Evolutionary conservation across 2,329 filamentous ascomycete species (phyloP).

Genomic region (Bertia moriformis): DNA sequence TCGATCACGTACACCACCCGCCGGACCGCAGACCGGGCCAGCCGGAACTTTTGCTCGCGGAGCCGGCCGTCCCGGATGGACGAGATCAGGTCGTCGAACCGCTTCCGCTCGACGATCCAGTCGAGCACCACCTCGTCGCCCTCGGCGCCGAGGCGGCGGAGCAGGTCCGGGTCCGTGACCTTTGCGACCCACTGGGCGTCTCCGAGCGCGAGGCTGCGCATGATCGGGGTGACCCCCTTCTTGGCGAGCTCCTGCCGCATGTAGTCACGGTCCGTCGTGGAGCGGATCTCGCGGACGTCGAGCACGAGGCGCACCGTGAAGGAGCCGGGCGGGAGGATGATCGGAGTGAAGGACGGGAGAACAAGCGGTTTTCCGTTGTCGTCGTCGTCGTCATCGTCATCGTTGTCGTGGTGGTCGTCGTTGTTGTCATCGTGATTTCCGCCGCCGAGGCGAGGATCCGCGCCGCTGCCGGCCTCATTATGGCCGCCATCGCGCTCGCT

Average conservation of each 20-base stretch:
- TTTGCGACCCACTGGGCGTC: conserved; percentile 72
- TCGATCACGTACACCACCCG: conserved; percentile 71
- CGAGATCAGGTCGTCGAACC: conserved; percentile 61
- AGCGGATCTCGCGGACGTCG: conserved; percentile 61
- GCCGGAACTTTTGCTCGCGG: conserved; percentile 71
- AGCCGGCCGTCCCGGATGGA: conserved; percentile 74
- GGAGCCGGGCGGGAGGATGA: conserved; percentile 44
- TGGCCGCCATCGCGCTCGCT: not conserved
- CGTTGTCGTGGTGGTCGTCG: conserved; percentile 3
- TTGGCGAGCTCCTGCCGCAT: conserved; percentile 59
- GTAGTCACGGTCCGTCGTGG: conserved; percentile 62
- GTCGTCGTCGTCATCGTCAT: conserved; percentile 3
- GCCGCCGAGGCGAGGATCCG: too few relatives aligned
- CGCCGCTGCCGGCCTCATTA: not conserved
- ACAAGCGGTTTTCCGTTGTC: too few relatives aligned
- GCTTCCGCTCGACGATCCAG: conserved; percentile 69
- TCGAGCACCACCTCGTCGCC: conserved; percentile 63
- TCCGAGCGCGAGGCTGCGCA: conserved; percentile 57
- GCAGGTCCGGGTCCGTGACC: conserved; percentile 40
- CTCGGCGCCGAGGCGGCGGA: conserved; percentile 40
- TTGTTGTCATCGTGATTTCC: too few relatives aligned
- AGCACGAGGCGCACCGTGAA: conserved; percentile 63
- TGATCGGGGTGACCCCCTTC: conserved; percentile 48
- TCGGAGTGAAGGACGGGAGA: conserved; percentile 32
- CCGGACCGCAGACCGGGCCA: conserved; percentile 56